Evolutionary conservation across 129 eudicot species (phyloP).

Genomic region (Saussurea involucrata): DNA sequence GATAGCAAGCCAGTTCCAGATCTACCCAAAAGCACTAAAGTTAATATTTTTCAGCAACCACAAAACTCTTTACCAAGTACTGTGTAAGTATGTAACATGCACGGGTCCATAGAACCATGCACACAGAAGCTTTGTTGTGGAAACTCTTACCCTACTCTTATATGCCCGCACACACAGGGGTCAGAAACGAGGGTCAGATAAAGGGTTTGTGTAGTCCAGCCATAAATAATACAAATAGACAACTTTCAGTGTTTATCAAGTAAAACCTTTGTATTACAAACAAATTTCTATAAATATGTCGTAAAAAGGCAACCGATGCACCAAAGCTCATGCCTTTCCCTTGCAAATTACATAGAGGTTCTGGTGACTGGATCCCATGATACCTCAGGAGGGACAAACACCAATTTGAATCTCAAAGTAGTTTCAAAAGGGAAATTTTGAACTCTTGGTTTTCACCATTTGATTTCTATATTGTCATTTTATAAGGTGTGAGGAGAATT

Average conservation of each 20-base stretch:
- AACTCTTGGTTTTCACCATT: not conserved
- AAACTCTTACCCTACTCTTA: not conserved
- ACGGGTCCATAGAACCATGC: not conserved
- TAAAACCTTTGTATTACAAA: not conserved
- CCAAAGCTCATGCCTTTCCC: not conserved
- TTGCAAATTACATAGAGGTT: not conserved
- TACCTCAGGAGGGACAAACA: too few relatives aligned
- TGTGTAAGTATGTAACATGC: not conserved
- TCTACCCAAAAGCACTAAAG: constrained; percentile 30
- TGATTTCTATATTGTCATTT: not conserved
- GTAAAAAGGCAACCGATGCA: not conserved
- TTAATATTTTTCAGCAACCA: not conserved
- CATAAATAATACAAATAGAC: not conserved
- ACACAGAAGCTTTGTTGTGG: not conserved
- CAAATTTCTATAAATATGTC: not conserved
- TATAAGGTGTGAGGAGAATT: not conserved
- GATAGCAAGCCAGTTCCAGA: constrained; percentile 96
- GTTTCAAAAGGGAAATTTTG: too few relatives aligned
- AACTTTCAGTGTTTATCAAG: not conserved
- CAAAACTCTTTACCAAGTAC: not conserved
- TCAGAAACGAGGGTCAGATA: not conserved
- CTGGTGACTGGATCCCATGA: not conserved
- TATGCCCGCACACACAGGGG: not conserved
- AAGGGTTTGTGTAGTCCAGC: too few relatives aligned
- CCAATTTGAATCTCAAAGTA: too few relatives aligned